These are phyloP conservation scores for Sextonia rubra DNA, from an alignment of 164 flowering plant genomes.

Conservation along the genomic window DNA sequence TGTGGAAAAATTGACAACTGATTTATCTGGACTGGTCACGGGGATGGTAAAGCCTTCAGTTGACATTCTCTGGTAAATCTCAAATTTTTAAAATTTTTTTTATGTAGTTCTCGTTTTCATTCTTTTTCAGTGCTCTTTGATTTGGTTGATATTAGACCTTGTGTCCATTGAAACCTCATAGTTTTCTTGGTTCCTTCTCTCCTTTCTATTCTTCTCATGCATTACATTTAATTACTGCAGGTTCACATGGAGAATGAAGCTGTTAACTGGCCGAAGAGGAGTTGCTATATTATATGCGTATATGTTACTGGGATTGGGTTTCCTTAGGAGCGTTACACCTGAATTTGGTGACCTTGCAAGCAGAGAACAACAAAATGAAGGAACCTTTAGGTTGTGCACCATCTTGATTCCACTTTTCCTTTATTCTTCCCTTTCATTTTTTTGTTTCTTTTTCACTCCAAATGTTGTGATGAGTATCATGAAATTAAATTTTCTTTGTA, in stretches of 20 bases:
- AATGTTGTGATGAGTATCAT: neutral
- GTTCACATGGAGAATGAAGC: constrained; percentile 99
- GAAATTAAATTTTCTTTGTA: constrained; percentile 4
- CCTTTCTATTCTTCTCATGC: neutral
- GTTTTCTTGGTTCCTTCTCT: neutral
- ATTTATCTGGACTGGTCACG: constrained; percentile 85
- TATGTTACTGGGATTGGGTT: constrained; percentile 94
- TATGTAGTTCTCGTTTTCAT: neutral
- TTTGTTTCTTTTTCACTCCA: neutral
- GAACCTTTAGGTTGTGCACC: constrained; percentile 73
- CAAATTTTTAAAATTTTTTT: neutral
- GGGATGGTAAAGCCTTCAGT: constrained; percentile 99
- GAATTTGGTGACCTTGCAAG: constrained; percentile 91
- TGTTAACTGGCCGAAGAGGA: constrained; percentile 84
- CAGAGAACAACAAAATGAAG: constrained; percentile 90
- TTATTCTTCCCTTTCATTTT: neutral
- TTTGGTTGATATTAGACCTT: neutral
- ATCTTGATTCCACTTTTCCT: constrained; percentile 6
- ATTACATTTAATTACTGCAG: constrained; percentile 25
- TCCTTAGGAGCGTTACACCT: constrained; percentile 82
- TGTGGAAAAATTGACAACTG: constrained; percentile 81
- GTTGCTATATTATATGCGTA: constrained; percentile 87
- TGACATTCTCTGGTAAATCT: constrained; percentile 86
- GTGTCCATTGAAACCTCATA: neutral
- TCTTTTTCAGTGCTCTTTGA: neutral